Conservation (phyloP, 225 moss, liverwort and hornwort species). For the Thuidium tamariscinum region DNA sequence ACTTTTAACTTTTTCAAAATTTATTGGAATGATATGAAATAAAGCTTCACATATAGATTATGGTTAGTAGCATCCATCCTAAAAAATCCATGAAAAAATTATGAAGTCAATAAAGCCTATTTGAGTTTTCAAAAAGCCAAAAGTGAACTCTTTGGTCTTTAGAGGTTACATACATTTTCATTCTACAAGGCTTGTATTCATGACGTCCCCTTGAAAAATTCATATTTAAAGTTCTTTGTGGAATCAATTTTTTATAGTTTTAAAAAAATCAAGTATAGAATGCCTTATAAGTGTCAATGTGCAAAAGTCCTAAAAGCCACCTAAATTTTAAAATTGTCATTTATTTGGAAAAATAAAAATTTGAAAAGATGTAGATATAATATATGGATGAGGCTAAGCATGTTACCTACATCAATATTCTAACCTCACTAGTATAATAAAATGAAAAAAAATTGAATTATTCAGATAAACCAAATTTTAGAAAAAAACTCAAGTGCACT, state of each 20-base stretch:
- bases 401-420: not conserved
- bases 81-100: too few species aligned
- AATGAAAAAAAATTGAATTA: not conserved
- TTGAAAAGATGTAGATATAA: not conserved
- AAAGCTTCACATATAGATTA: too few species aligned
- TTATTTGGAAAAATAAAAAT: rapidly evolving
- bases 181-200: not conserved
- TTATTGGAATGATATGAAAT: too few species aligned
- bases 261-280: not conserved
- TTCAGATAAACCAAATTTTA: not conserved
- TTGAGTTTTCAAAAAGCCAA: too few species aligned
- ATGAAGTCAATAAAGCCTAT: too few species aligned
- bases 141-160: too few species aligned
- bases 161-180: not conserved
- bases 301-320: not conserved
- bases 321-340: rapidly evolving
- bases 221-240: not conserved
- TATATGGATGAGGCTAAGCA: not conserved
- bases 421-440: not conserved
- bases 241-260: not conserved
- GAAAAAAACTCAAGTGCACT: not conserved
- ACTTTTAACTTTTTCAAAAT: too few species aligned
- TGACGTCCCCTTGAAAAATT: not conserved
- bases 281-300: not conserved
- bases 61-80: too few species aligned